These are phyloP conservation scores for Cinchona pubescens DNA, from an alignment of 257 asterid genomes.

Conservation along the genomic window DNA sequence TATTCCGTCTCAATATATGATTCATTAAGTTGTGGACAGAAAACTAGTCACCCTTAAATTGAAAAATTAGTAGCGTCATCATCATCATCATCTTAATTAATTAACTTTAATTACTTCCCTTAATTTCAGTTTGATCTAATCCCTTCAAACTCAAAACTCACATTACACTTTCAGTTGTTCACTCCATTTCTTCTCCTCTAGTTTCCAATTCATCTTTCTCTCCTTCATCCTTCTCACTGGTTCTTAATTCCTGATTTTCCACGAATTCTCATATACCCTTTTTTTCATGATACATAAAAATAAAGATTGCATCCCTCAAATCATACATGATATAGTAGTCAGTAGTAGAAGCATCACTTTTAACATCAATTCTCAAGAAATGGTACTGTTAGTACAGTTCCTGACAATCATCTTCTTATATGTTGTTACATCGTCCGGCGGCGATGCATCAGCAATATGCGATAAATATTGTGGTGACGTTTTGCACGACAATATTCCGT, in stretches of 20 bases:
- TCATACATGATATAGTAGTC: background rate
- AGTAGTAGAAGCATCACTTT: background rate
- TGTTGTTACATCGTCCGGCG: conserved; percentile 7
- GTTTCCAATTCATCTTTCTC: background rate
- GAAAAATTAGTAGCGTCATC: conserved; percentile 19
- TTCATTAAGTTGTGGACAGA: conserved; percentile 3
- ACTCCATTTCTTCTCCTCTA: background rate
- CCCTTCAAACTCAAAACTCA: conserved; percentile 5
- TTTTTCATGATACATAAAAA: conserved; percentile 1
- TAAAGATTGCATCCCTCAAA: background rate
- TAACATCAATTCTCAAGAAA: conserved; percentile 1
- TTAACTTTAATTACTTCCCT: background rate
- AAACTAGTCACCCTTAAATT: conserved; percentile 14
- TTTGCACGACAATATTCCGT: conserved; percentile 26
- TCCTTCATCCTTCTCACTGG: no score
- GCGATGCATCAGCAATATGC: conserved; percentile 33
- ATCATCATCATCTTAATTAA: background rate
- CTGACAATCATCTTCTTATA: conserved; percentile 9
- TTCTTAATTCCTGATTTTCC: conserved; percentile 4
- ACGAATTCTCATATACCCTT: background rate
- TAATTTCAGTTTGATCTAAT: background rate
- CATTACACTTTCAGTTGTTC: background rate
- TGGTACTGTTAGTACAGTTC: conserved; percentile 7
- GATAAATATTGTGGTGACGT: conserved; percentile 48
- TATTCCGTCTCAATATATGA: background rate